Percentiles rank a stretch among this genome's conserved stretches.
Conservation (phyloP, 306 rosid genomes). For the Hylodesmum podocarpum region DNA sequence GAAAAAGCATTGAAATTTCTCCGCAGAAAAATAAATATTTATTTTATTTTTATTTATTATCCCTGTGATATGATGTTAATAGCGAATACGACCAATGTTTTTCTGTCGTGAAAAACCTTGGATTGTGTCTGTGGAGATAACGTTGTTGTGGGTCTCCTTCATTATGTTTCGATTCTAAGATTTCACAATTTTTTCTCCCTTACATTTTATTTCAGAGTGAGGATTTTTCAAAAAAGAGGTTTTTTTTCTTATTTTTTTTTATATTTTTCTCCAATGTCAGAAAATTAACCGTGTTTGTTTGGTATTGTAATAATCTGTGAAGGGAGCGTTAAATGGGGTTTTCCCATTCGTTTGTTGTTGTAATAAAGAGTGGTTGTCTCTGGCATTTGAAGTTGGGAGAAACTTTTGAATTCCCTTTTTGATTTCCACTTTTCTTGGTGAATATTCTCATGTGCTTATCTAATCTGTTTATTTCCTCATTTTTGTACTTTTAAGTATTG, state of each 20-base stretch:
- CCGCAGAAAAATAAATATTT: neutral
- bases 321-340: slow-evolving; percentile 28
- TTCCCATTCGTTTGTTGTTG: neutral
- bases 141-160: slow-evolving; percentile 37
- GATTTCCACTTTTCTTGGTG: neutral
- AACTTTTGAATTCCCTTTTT: neutral
- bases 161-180: slow-evolving; percentile 30
- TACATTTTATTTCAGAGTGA: slow-evolving; percentile 23
- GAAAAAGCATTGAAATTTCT: neutral
- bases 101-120: neutral
- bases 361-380: slow-evolving; percentile 6
- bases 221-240: slow-evolving; percentile 16
- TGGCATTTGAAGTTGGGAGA: slow-evolving; percentile 17
- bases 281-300: slow-evolving; percentile 18
- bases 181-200: slow-evolving; percentile 21
- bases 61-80: neutral
- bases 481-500: neutral
- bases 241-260: neutral
- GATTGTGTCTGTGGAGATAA: slow-evolving; percentile 36
- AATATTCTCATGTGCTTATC: neutral
- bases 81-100: neutral
- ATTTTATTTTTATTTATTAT: neutral
- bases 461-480: neutral
- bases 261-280: neutral
- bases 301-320: neutral